Evolutionary conservation across 2,329 filamentous ascomycete genomes (phyloP).

Genomic region (Penicillium sp.): DNA sequence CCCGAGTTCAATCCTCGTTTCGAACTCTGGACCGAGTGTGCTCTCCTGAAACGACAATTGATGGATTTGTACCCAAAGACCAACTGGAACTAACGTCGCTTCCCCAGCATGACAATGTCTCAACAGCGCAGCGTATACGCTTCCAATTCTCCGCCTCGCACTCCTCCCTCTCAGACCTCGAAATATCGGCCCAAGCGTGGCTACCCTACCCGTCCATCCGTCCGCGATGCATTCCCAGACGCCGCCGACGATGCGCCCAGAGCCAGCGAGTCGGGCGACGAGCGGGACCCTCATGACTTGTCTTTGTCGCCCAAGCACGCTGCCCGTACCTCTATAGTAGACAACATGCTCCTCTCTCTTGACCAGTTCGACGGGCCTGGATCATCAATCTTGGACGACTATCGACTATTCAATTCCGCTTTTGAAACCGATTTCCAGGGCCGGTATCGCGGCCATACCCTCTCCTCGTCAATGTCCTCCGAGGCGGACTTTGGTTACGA

Average conservation of each 20-base stretch:
- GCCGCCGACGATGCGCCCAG: slow-evolving; percentile 36
- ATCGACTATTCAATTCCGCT: slow-evolving; percentile 42
- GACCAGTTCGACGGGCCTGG: slow-evolving; percentile 69
- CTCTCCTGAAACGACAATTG: not conserved
- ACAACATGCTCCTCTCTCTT: slow-evolving; percentile 92
- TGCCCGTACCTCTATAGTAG: slow-evolving; percentile 86
- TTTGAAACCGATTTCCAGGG: slow-evolving; percentile 43
- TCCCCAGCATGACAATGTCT: slow-evolving; percentile 27
- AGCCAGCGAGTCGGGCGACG: slow-evolving; percentile 40
- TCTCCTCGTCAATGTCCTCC: slow-evolving; percentile 61
- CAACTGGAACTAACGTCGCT: slow-evolving; percentile 12
- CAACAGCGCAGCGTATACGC: slow-evolving; percentile 30
- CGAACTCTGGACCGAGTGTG: not conserved
- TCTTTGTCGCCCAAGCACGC: slow-evolving; percentile 75
- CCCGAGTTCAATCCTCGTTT: not conserved
- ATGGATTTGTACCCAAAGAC: not conserved
- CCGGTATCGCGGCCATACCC: slow-evolving; percentile 59
- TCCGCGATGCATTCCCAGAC: slow-evolving; percentile 46
- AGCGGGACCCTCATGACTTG: slow-evolving; percentile 68
- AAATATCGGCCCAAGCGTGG: slow-evolving; percentile 35
- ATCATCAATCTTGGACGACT: slow-evolving; percentile 39
- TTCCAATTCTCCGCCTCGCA: slow-evolving; percentile 41
- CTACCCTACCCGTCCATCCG: slow-evolving; percentile 34
- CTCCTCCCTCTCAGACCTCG: slow-evolving; percentile 40
- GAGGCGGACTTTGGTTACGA: slow-evolving; percentile 52